Percentiles rank a stretch among this genome's conserved stretches.
These are phyloP conservation scores for Pseudogymnoascus sp. DNA, from an alignment of 2,329 filamentous ascomycete species.

Conservation along the genomic window DNA sequence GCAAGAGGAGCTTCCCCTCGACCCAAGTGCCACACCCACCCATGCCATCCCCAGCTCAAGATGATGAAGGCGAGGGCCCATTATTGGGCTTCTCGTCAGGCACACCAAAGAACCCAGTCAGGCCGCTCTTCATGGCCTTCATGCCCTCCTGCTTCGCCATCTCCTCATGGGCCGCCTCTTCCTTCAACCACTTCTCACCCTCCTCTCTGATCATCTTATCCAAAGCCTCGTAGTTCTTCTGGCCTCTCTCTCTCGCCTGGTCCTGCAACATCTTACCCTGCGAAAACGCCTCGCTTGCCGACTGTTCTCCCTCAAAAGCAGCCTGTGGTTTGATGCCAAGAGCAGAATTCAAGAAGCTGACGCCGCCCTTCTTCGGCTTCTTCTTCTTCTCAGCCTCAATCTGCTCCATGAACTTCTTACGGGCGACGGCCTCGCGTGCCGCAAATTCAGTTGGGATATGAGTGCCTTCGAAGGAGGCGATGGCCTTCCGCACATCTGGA, in stretches of 20 bases:
- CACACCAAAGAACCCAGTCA: conserved; percentile 47
- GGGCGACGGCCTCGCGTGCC: conserved; percentile 73
- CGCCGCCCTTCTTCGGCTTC: conserved; percentile 48
- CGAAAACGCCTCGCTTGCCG: conserved; percentile 66
- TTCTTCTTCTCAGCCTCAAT: conserved; percentile 60
- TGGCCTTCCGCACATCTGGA: conserved; percentile 72
- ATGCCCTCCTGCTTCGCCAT: conserved; percentile 84
- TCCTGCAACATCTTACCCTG: conserved; percentile 98
- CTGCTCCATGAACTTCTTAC: conserved; percentile 76
- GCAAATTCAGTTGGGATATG: conserved; percentile 88
- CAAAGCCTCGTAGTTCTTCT: conserved; percentile 79
- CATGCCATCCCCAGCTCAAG: background rate
- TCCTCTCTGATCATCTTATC: conserved; percentile 90
- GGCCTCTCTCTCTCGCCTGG: conserved; percentile 82
- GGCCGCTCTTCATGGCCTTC: conserved; percentile 80
- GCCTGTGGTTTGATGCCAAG: conserved; percentile 69
- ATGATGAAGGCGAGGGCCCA: background rate
- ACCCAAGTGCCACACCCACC: conserved; percentile 6
- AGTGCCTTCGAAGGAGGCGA: conserved; percentile 83
- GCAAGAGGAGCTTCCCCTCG: background rate
- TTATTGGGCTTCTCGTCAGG: conserved; percentile 1
- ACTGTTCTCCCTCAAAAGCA: conserved; percentile 63
- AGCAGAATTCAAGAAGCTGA: conserved; percentile 60
- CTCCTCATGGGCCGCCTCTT: conserved; percentile 82
- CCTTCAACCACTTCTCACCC: conserved; percentile 90